These are phyloP conservation scores for Croton setiger DNA, from an alignment of 441 rosid genomes.

Conservation along the genomic window DNA sequence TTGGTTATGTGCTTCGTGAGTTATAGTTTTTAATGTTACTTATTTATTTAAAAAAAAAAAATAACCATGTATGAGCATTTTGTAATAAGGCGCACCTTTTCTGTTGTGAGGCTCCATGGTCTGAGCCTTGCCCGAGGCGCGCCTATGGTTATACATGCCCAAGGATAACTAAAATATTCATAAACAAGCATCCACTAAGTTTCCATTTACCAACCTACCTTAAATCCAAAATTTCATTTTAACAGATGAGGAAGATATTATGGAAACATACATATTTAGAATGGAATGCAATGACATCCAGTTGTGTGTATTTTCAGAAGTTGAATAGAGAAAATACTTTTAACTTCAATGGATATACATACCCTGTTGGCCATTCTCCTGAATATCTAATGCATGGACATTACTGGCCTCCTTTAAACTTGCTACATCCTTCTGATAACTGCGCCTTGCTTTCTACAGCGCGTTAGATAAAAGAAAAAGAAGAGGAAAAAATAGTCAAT, in stretches of 20 bases:
- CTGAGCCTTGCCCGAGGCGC: no score
- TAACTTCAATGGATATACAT: conserved; percentile 20
- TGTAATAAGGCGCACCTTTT: no score
- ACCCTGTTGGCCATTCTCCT: conserved; percentile 53
- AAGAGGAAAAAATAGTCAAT: background rate
- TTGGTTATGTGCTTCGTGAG: no score
- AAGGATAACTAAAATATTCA: no score
- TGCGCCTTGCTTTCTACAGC: conserved; percentile 77
- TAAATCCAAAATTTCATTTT: conserved; percentile 1
- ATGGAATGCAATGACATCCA: background rate
- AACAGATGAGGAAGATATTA: conserved; percentile 6
- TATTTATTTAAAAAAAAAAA: no score
- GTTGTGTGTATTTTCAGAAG: background rate
- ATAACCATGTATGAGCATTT: no score
- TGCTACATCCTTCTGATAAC: conserved; percentile 88
- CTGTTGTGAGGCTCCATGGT: no score
- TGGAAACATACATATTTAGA: background rate
- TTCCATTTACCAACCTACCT: background rate
- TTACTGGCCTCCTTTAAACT: conserved; percentile 53
- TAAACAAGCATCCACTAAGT: background rate
- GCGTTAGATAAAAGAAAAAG: conserved; percentile 9
- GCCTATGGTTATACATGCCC: no score
- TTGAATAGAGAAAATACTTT: conserved; percentile 11
- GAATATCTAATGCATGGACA: conserved; percentile 41
- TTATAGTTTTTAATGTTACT: no score